Evolutionary conservation across 129 eudicot species (phyloP).

Genomic region (Artemisia argyi): DNA sequence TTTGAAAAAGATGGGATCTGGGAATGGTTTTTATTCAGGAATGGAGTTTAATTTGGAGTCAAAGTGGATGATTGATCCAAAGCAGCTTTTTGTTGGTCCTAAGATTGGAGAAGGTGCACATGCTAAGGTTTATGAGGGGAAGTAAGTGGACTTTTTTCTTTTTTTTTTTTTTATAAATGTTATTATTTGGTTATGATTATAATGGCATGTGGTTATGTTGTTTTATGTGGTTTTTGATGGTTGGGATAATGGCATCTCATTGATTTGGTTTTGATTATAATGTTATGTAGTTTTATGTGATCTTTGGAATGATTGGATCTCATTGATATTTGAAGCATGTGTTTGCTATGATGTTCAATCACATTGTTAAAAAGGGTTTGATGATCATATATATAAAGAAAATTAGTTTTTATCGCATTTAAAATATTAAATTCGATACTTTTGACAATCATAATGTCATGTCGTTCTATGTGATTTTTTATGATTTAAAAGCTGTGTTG

Average conservation of each 20-base stretch:
- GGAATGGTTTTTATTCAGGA: constrained; percentile 61
- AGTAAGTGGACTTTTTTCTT: constrained; percentile 62
- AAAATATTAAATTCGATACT: too few relatives aligned
- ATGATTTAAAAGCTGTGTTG: too few relatives aligned
- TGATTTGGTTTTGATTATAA: constrained; percentile 7
- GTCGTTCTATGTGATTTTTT: too few relatives aligned
- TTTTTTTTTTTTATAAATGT: neutral
- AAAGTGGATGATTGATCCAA: constrained; percentile 94
- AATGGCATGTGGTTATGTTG: constrained; percentile 18
- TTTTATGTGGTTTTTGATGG: constrained; percentile 11
- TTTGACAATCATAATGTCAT: too few relatives aligned
- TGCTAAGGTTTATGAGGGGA: constrained; percentile 94
- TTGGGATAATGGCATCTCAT: constrained; percentile 17
- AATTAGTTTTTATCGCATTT: too few relatives aligned
- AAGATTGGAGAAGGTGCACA: constrained; percentile 99
- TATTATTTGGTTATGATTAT: constrained; percentile 4
- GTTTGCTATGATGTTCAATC: neutral
- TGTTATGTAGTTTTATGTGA: constrained; percentile 15
- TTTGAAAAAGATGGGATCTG: constrained; percentile 70
- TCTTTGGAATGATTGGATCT: constrained; percentile 18
- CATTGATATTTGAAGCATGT: constrained; percentile 6
- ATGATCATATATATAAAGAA: too few relatives aligned
- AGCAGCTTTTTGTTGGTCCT: constrained; percentile 87
- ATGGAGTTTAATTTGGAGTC: constrained; percentile 71
- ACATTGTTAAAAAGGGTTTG: too few relatives aligned